Evolutionary conservation across 1,284 basidiomycete genomes (phyloP), one percentile per base, ranked within the genome.

Genomic region (Fistulinella staudtii): DNA sequence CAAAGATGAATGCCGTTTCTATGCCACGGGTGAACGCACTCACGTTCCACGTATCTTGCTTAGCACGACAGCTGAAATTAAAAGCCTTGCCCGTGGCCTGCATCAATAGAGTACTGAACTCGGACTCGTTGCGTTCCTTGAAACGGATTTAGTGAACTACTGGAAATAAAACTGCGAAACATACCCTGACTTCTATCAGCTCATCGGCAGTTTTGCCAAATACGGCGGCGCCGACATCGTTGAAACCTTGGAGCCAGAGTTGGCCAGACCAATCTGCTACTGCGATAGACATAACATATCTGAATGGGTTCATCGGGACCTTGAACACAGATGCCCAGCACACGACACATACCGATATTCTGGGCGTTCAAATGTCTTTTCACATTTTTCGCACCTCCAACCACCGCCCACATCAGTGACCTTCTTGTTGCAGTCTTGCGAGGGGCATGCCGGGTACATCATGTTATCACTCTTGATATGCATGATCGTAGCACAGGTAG

Each of bases 311-410:
- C 39, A 27, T 50, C 37, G 39, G 24, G 7, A 45, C 30, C 34
- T 14, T 21, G 28, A 13, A 24, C 36, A 34, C 24, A 30, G 13
- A 36, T n/a, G 38, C n/a, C n/a, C n/a, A 14, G 21, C 36, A 31
- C n/a, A 24, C 9, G 21, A 20, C 9, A 39, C 80, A 51, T 54
- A 92, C 89, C 95, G 77, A 65, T 94, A 80, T 55, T 92, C 80
- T 4, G 95, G 95, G 27, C 74, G 73, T 7, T 74, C 73, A 63
- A 79, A 89, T 44, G 68, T 78, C 57, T 78, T 79, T 48, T 92
- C 81, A 65, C 96, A 99, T 68, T 95, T 98, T 60, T 99, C 95
- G 66, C 96, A 99, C 37, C 80, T 72, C 93, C 93, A 99, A 18
- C 73, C 75, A 36, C 76, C 77, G 24, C 76, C 76, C 28, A 79